Evolutionary conservation across 495 filamentous ascomycete species (phyloP), one percentile per base, ranked within the genome.

Genomic region (Penicillium maclennaniae): DNA sequence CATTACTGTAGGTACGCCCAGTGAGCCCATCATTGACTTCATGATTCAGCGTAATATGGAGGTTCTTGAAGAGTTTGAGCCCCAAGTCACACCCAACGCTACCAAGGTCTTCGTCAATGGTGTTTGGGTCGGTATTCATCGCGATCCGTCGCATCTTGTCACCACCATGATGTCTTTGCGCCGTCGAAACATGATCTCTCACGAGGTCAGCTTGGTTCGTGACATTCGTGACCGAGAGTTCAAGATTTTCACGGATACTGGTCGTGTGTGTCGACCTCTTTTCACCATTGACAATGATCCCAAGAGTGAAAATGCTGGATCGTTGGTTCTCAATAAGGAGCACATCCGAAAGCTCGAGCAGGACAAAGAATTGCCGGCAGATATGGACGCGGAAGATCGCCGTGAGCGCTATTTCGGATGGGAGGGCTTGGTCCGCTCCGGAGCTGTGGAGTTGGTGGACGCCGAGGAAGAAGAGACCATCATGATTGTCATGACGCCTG

Each of bases 71-170:
- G 93, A 97, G 68, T 97, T 96, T 56, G 93, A 98, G 61, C 90
- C 92, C 0, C 77, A 88, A 56, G 77, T 86, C 15, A 88, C 88
- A 19, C 93, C 93, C 5, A 88, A 95, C 61, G 91, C 92, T 1
- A 99, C 95, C 21, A 97, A 99, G 73, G 86, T 97, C 45, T 97
- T 99, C 60, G 84, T 99, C 47, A 97, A 99, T 59, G 93, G 93
- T 62, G 90, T 95, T 2, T 97, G 95, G 95, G 90, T 97, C 40
- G 93, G 95, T 69, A 68, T 78, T 12, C 91, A 96, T 56, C 78
- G 87, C 46, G 86, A 96, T 51, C 87, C 95, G 16, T 81, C 85
- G 40, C 80, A 88, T 65, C 79, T 99, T 4, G 89, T 95, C 34
- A 78, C 74, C 52, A 82, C 87, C 28, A 85, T 98, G 44, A 80